phyloP scores from a whole-genome alignment of 2,329 filamentous ascomycete species.

The Penicillium sp. region DNA sequence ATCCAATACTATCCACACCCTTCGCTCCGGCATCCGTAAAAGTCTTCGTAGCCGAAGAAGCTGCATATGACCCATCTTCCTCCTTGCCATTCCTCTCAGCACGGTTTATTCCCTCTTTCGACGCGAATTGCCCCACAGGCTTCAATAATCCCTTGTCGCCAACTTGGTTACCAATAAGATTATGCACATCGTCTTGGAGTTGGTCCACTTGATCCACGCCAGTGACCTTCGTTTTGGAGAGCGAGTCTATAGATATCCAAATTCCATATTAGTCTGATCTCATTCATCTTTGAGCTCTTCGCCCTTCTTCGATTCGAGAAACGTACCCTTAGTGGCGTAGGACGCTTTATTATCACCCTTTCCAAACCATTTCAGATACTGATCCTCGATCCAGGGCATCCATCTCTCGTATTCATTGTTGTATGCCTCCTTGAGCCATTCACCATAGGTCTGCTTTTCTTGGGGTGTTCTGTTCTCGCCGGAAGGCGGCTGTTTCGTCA shows the following conservation, averaged over 20 bases:
- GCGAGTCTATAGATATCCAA: conserved; percentile 47
- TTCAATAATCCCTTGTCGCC: conserved; percentile 53
- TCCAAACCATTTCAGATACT: conserved; percentile 56
- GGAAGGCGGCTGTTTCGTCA: neutral
- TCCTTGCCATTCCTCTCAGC: conserved; percentile 56
- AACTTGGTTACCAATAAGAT: conserved; percentile 50
- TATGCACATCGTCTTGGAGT: conserved; percentile 53
- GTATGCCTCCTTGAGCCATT: conserved; percentile 50
- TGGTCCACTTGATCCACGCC: conserved; percentile 52
- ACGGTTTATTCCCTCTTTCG: conserved; percentile 56
- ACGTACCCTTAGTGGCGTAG: conserved; percentile 53
- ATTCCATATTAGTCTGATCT: neutral
- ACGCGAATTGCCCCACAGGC: conserved; percentile 49
- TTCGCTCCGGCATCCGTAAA: conserved; percentile 1
- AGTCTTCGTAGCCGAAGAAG: neutral
- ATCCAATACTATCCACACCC: conserved; percentile 1
- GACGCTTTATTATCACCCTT: conserved; percentile 56
- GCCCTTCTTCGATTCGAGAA: neutral
- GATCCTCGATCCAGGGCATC: conserved; percentile 59
- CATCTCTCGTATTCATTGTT: conserved; percentile 55
- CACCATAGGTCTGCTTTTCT: conserved; percentile 27
- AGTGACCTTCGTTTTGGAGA: conserved; percentile 54
- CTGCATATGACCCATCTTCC: conserved; percentile 46
- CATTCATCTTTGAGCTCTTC: neutral
- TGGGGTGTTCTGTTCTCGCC: conserved; percentile 4